A percentile compares a stretch with the other conserved stretches of the same genome.
Conservation (phyloP, 495 filamentous ascomycete genomes). For the Durotheca rogersii region DNA sequence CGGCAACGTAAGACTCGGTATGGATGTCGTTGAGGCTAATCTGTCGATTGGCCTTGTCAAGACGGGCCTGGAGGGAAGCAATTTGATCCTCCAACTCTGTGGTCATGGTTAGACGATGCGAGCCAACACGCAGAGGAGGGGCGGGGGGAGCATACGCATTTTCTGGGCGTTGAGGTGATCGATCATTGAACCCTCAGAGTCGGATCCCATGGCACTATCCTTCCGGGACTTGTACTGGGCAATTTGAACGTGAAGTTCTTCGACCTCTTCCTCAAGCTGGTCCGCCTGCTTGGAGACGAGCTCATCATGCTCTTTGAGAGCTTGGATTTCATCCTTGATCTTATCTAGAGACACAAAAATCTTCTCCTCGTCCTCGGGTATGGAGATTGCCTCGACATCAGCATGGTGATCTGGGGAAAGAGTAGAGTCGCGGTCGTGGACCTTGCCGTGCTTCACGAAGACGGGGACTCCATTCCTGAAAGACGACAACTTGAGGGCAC, state of each 20-base stretch:
- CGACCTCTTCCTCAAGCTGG: slow-evolving; percentile 48
- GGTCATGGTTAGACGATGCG: slow-evolving; percentile 1
- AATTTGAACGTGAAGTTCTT: slow-evolving; percentile 45
- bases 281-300: slow-evolving; percentile 50
- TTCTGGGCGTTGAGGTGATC: slow-evolving; percentile 38
- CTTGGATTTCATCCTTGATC: slow-evolving; percentile 53
- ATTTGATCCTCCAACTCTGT: slow-evolving; percentile 46
- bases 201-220: slow-evolving; percentile 50
- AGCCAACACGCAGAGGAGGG: neutral
- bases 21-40: slow-evolving; percentile 50
- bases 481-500: slow-evolving; percentile 44
- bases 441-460: slow-evolving; percentile 45
- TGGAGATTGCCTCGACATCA: slow-evolving; percentile 40
- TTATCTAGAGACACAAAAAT: slow-evolving; percentile 57
- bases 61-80: slow-evolving; percentile 40
- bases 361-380: slow-evolving; percentile 49
- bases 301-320: slow-evolving; percentile 52
- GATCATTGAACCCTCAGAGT: slow-evolving; percentile 45
- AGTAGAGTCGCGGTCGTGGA: slow-evolving; percentile 35
- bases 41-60: slow-evolving; percentile 49
- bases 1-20: slow-evolving; percentile 44
- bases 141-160: slow-evolving; percentile 21
- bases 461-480: slow-evolving; percentile 49
- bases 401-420: slow-evolving; percentile 37
- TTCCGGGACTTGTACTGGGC: slow-evolving; percentile 42